Evolutionary conservation across 2,329 filamentous ascomycete genomes (phyloP), one percentile per base, ranked within the genome.

Genomic region (Neonectria neomacrospora): DNA sequence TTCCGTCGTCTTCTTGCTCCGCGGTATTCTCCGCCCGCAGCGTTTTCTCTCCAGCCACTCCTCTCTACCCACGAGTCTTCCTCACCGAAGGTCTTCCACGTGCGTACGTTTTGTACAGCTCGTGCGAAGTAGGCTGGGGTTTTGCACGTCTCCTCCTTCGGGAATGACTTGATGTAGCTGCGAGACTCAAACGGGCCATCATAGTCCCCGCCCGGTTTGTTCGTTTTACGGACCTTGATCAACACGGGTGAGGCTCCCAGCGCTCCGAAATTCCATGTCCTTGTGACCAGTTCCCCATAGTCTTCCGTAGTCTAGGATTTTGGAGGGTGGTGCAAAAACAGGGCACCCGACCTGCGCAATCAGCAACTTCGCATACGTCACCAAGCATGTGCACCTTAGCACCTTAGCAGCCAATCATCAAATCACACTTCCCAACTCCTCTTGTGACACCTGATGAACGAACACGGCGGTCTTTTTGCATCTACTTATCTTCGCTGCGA

Each of bases 211-310:
- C 76, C 81, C 76, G 79, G 80, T 76, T 77, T 64, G 28, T 55
- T 41, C 64, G 56, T 51, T 68, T 69, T 63, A 64, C 70, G 53
- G 53, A 65, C 61, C 61, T 16, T 52, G 22, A 71, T 58, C 74
- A 69, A 84, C 82, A 77, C 78, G 78, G 81, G 81, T 80, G 82
- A 80, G 82, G 82, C 82, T 85, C 82, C 82, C 68, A 75, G 81
- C 74, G 82, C 74, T 81, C 82, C 82, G 68, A 83, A 79, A 83
- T 82, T 26, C 23, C 23, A 26, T 26, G 23, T 26, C 23, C 23
- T 23, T 39, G 18, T 10, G n/a, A 26, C 44, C 8, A 18, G 9
- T 7, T 37, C 14, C 16, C 14, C 23, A 18, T 32, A 48, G 42
- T 22, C 4, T 45, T 20, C 44, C 16, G 4, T 10, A 32, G 6